These are phyloP conservation scores for Crinitomyces ghanaensis DNA, from an alignment of 805 yeast species.

Conservation along the genomic window DNA sequence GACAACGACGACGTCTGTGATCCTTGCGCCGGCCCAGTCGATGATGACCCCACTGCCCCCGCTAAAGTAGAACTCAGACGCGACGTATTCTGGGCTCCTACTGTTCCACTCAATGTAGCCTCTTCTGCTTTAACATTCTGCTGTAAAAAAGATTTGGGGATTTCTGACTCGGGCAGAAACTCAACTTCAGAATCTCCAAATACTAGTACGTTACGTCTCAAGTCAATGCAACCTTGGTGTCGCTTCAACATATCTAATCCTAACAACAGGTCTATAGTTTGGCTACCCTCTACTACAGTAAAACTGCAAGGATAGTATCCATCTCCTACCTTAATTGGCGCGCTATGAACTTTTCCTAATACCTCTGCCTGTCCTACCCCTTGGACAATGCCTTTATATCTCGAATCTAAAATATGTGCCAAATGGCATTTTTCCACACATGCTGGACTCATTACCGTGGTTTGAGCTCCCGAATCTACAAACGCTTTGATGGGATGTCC, in stretches of 20 bases:
- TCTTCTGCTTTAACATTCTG: constrained; percentile 15
- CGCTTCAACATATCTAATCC: constrained; percentile 88
- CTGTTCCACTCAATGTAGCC: constrained; percentile 19
- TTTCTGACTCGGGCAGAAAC: constrained; percentile 64
- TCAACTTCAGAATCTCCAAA: constrained; percentile 65
- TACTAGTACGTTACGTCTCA: constrained; percentile 49
- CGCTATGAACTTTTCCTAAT: constrained; percentile 78
- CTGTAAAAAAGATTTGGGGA: constrained; percentile 33
- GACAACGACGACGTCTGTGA: constrained; percentile 7
- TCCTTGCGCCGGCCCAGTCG: constrained; percentile 6
- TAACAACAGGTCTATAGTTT: constrained; percentile 49
- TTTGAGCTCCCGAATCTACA: constrained; percentile 94
- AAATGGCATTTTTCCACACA: constrained; percentile 67
- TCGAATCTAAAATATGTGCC: constrained; percentile 59
- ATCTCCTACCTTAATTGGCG: constrained; percentile 68
- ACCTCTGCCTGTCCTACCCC: constrained; percentile 84
- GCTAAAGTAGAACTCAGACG: neutral
- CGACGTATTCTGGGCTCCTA: constrained; percentile 4
- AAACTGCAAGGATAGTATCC: constrained; percentile 55
- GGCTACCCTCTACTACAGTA: constrained; percentile 54
- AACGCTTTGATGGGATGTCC: constrained; percentile 79
- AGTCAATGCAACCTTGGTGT: constrained; percentile 73
- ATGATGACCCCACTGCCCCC: neutral
- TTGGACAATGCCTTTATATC: constrained; percentile 71
- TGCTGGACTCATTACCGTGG: constrained; percentile 66